These are phyloP conservation scores for Sisymbrium irio DNA, from an alignment of 345 rosid species.

Conservation along the genomic window DNA sequence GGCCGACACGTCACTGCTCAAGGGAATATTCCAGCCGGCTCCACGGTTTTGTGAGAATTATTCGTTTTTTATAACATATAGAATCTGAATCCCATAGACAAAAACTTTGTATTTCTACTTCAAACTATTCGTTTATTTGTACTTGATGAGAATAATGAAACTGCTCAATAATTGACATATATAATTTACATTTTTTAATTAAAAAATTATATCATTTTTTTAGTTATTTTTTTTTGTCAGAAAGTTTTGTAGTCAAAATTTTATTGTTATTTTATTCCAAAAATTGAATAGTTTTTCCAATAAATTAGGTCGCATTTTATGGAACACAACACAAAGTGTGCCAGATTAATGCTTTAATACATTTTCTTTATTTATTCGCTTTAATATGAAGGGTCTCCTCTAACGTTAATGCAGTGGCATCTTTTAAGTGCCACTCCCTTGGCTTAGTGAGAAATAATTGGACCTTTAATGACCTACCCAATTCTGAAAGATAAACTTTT, in stretches of 20 bases:
- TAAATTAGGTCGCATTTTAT: conserved; percentile 18
- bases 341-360: background rate
- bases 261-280: background rate
- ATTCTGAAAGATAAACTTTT: background rate
- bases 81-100: conserved; percentile 8
- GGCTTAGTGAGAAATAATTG: conserved; percentile 34
- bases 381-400: conserved; percentile 23
- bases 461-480: conserved; percentile 30
- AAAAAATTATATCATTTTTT: background rate
- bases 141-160: background rate
- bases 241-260: background rate
- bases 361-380: background rate
- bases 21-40: conserved; percentile 18
- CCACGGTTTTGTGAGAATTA: background rate
- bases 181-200: background rate
- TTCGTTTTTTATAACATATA: background rate
- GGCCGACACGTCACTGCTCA: conserved; percentile 15
- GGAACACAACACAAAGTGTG: background rate
- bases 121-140: background rate
- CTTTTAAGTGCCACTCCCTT: conserved; percentile 9
- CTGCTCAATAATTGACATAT: background rate
- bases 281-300: background rate
- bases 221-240: background rate
- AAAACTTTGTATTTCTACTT: background rate
- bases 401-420: conserved; percentile 26